Evolutionary conservation across 345 rosid genomes (phyloP), one percentile per base, ranked within the genome.

Genomic region (Citrus cavaleriei): DNA sequence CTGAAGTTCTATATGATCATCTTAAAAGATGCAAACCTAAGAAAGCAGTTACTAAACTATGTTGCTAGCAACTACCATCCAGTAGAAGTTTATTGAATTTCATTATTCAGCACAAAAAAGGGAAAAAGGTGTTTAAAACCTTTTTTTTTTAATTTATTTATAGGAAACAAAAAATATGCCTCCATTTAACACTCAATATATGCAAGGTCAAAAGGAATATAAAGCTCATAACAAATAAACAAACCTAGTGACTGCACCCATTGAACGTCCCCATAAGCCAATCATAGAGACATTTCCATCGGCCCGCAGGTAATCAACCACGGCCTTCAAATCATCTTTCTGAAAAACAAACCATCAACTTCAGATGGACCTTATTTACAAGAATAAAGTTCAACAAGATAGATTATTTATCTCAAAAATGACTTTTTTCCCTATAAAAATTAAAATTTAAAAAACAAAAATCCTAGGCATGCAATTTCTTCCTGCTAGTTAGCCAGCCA

Each of bases 171-270:
- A 74, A 54, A 59, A 6, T 12, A 49, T 37, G 54, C 46, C 71
- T 51, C 38, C 61, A 65, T 21, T 65, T 24, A 61, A 58, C 77
- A 72, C 54, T 58, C 35, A 57, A 70, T 22, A 78, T 72, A 49
- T 76, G 68, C 24, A 60, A 77, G 51, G 51, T 71, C 69, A 75
- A 58, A 73, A 78, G 30, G 59, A 70, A 55, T 46, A 76, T 51
- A 38, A 27, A 83, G 76, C 75, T 67, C 54, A 73, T 18, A 19
- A 54, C 58, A 54, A 54, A 40, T 81, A 58, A 77, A 51, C 78
- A 27, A 76, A 93, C 98, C 98, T 93, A 70, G 98, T 91, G 72
- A 92, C 98, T 69, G 98, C 93, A 68, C 98, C 98, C 98, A 95
- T 93, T 79, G 98, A 93, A 64, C 95, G 97, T 65, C 98, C 98